phyloP scores from a whole-genome alignment of 2,329 filamentous ascomycete genomes.

The Penicillium capsulatum region DNA sequence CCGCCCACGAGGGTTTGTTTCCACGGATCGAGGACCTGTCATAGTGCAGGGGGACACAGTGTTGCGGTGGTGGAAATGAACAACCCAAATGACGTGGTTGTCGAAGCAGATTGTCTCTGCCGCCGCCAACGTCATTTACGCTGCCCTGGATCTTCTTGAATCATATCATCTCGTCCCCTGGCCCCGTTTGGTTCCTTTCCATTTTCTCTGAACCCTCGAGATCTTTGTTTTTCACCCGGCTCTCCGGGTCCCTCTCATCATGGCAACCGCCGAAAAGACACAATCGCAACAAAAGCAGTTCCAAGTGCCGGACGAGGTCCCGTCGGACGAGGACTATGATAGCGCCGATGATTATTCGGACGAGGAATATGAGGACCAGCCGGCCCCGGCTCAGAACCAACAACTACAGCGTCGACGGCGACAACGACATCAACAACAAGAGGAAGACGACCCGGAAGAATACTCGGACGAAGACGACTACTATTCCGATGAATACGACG shows the following conservation, averaged over 20 bases:
- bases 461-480: slow-evolving; percentile 32
- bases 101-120: not conserved
- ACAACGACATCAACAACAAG: slow-evolving; percentile 14
- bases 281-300: slow-evolving; percentile 24
- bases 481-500: slow-evolving; percentile 30
- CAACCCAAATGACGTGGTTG: no score
- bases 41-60: no score
- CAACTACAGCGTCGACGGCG: slow-evolving; percentile 16
- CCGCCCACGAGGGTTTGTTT: slow-evolving; percentile 5
- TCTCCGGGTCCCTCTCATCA: slow-evolving; percentile 7
- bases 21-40: slow-evolving; percentile 8
- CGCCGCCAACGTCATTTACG: slow-evolving; percentile 24
- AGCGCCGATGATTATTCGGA: slow-evolving; percentile 30
- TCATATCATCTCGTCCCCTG: slow-evolving; percentile 15
- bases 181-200: slow-evolving; percentile 3
- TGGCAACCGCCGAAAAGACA: slow-evolving; percentile 31
- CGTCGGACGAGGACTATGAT: slow-evolving; percentile 27
- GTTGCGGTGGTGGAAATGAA: no score
- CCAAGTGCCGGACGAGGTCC: slow-evolving; percentile 25
- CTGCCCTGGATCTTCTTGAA: not conserved
- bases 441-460: slow-evolving; percentile 26
- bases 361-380: slow-evolving; percentile 19
- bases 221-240: not conserved
- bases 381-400: slow-evolving; percentile 13
- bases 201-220: slow-evolving; percentile 1